Evolutionary conservation across 179 eudicot species (phyloP).

Genomic region (Gypsophila paniculata): DNA sequence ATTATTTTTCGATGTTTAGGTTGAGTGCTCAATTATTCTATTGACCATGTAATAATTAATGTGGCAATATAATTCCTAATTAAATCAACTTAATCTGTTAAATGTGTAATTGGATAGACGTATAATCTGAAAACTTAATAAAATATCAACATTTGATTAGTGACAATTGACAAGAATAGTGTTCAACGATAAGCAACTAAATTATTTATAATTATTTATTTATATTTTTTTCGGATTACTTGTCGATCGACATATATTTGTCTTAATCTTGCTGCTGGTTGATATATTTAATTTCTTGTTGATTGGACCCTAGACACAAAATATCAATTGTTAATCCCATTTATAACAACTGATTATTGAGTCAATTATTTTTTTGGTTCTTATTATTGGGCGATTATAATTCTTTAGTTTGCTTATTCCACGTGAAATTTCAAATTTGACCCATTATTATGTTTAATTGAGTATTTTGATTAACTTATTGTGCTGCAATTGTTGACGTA

Average conservation of each 20-base stretch:
- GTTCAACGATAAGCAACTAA: conserved; percentile 16
- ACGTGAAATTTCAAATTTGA: conserved; percentile 21
- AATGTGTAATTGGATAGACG: conserved; percentile 16
- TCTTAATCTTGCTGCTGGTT: conserved; percentile 14
- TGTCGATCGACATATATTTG: not conserved
- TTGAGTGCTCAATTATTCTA: conserved; percentile 3
- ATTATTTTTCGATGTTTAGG: not conserved
- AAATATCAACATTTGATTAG: not conserved
- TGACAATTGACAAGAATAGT: conserved; percentile 13
- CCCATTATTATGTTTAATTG: not conserved
- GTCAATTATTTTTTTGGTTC: conserved; percentile 28
- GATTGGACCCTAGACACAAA: conserved; percentile 25
- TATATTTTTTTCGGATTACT: conserved; percentile 1
- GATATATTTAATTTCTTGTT: conserved; percentile 15
- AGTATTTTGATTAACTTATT: conserved; percentile 10
- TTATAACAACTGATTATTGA: conserved; percentile 19
- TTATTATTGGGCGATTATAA: conserved; percentile 4
- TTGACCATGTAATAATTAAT: not conserved
- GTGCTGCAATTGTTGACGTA: not conserved
- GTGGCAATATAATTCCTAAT: conserved; percentile 10
- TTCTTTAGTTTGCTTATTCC: conserved; percentile 14
- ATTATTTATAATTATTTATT: not conserved
- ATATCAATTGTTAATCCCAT: conserved; percentile 1
- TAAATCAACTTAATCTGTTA: not conserved
- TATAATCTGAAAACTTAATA: conserved; percentile 12